Evolutionary conservation across 106 monocot species (phyloP), one percentile per base, ranked within the genome.

Genomic region (Phalaenopsis equestris): DNA sequence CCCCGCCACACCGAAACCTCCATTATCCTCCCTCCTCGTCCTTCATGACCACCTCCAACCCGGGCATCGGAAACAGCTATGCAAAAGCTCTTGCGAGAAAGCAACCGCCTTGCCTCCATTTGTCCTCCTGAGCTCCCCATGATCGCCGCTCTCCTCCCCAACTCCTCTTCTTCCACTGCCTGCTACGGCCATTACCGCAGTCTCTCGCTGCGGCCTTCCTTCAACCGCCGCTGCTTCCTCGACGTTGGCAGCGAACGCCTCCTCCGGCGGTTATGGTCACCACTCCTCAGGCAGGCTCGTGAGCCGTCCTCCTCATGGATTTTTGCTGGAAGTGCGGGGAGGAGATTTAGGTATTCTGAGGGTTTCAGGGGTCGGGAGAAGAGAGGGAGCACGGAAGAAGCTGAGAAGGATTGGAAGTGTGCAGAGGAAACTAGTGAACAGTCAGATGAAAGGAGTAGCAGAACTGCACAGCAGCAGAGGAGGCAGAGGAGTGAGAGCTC

Each of bases 61-160:
- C 3, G 8, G 12, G 2, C 74, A 56, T 21, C 56, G n/a, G 37
- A 5, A 46, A 21, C 41, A 78, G 78, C 80, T 21, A 87, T 87
- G 86, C 86, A 83, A 73, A 86, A 81, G 83, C 78, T 87, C 83
- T 83, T 72, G 74, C 80, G 83, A 57, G 78, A 76, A 47, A 48
- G 42, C 86, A 42, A 23, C 19, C 42, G 70, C 38, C 61, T 30
- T 38, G 1, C n/a, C 14, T 74, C 74, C 74, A 39, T 36, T 9
- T 10, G 2, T 43, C 74, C 4, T 43, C 38, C 42, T 74, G 38
- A 74, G 14, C 42, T 74, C 19, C 38, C 74, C 18, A 74, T 74
- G 74, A 8, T 43, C 16, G 74, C 74, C 37, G 41, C 42, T 17
- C 38, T 43, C 18, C 24, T 81, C 10, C 75, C 80, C 55, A 21